A percentile compares a stretch with the other conserved stretches of the same genome.
Conservation (phyloP, 495 filamentous ascomycete species). For the Hypoxylon fuscum region DNA sequence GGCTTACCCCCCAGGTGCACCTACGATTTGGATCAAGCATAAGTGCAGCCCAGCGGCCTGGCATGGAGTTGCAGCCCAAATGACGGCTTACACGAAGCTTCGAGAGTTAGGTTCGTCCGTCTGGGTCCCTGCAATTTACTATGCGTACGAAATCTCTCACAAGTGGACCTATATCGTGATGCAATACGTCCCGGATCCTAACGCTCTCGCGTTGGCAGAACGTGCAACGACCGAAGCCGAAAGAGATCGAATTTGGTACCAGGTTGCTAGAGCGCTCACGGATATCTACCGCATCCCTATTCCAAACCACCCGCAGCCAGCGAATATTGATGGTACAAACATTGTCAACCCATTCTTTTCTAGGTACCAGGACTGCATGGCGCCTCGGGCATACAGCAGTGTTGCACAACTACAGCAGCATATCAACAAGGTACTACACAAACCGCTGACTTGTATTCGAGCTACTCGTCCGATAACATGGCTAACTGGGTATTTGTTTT, state of each 20-base stretch:
- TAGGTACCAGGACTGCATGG: not conserved
- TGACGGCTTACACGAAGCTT: not conserved
- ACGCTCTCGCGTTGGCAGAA: not conserved
- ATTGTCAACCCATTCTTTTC: not conserved
- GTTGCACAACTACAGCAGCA: not conserved
- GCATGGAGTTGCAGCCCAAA: not conserved
- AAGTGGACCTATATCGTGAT: conserved; percentile 1
- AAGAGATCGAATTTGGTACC: not conserved
- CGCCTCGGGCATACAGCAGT: not conserved
- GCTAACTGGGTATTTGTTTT: not conserved
- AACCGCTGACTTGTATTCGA: not conserved
- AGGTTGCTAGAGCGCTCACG: not conserved
- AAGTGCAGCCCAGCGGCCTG: not conserved
- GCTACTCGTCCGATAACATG: not conserved
- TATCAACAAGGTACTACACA: not conserved
- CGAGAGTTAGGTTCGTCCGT: not conserved
- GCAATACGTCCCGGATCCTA: not conserved
- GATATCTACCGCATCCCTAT: not conserved
- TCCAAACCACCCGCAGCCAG: not conserved
- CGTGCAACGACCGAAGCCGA: not conserved
- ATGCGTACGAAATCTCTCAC: not conserved
- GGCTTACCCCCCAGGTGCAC: not conserved
- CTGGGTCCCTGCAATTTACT: not conserved
- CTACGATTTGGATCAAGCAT: not conserved
- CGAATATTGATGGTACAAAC: not conserved